These are phyloP conservation scores for Coemansia sp. DNA, from an alignment of 192 early-diverging fungal species.

Conservation along the genomic window DNA sequence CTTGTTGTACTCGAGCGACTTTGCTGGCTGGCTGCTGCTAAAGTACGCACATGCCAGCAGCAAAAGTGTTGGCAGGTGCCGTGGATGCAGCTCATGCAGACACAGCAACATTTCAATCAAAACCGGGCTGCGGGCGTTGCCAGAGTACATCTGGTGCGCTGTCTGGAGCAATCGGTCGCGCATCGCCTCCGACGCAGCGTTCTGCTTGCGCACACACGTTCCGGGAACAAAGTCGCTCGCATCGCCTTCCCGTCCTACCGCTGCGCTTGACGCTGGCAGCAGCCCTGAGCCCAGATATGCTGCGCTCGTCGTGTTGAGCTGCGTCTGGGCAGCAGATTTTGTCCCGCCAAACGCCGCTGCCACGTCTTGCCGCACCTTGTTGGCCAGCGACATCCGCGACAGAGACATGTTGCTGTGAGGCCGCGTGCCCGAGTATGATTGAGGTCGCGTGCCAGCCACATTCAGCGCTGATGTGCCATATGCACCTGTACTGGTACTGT, in stretches of 20 bases:
- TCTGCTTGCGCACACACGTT: slow-evolving; percentile 31
- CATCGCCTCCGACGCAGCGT: slow-evolving; percentile 22
- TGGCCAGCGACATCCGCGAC: slow-evolving; percentile 16
- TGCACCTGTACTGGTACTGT: neutral
- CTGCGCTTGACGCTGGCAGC: neutral
- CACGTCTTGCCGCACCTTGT: slow-evolving; percentile 16
- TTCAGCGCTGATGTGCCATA: slow-evolving; percentile 6
- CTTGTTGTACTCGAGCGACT: slow-evolving; percentile 80
- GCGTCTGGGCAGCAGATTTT: neutral
- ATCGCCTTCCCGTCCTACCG: neutral
- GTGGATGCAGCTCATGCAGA: slow-evolving; percentile 58
- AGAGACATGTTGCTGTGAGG: slow-evolving; percentile 10
- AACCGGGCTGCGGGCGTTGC: slow-evolving; percentile 55
- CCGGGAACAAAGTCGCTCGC: slow-evolving; percentile 39
- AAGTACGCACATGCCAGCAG: slow-evolving; percentile 87
- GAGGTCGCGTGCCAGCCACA: slow-evolving; percentile 10
- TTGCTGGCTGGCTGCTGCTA: slow-evolving; percentile 67
- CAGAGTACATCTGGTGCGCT: slow-evolving; percentile 63
- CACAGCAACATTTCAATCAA: slow-evolving; percentile 56
- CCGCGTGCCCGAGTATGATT: slow-evolving; percentile 12
- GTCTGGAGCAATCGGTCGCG: slow-evolving; percentile 64
- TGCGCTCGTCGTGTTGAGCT: slow-evolving; percentile 6
- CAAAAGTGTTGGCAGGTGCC: slow-evolving; percentile 80
- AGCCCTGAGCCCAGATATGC: neutral
- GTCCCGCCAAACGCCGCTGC: neutral